Evolutionary conservation across 1,284 basidiomycete genomes (phyloP).

Genomic region (Microbotryum intermedium): DNA sequence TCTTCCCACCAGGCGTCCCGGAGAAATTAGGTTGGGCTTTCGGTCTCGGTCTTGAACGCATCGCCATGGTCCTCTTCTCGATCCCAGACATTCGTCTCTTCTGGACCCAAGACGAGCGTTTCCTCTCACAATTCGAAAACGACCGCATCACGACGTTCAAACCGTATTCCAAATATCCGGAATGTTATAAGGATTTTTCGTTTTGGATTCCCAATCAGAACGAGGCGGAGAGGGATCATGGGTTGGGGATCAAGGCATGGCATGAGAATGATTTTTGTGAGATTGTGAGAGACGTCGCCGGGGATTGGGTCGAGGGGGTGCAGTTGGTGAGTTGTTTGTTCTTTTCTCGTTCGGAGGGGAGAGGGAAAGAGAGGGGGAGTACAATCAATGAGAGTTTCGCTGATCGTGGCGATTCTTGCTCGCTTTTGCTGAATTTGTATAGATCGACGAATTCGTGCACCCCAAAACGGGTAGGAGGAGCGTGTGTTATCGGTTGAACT

Average conservation of each 20-base stretch:
- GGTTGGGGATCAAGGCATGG: slow-evolving; percentile 39
- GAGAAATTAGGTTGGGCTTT: slow-evolving; percentile 96
- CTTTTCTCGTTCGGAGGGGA: too few species aligned
- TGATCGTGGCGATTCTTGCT: too few species aligned
- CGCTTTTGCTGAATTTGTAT: too few species aligned
- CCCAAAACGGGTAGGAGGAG: slow-evolving; percentile 75
- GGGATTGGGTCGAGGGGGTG: slow-evolving; percentile 86
- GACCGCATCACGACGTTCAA: slow-evolving; percentile 72
- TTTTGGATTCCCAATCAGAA: slow-evolving; percentile 65
- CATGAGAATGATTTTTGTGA: slow-evolving; percentile 98
- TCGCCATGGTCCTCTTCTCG: slow-evolving; percentile 94
- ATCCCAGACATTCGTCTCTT: slow-evolving; percentile 99
- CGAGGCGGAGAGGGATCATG: not conserved
- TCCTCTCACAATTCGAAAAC: slow-evolving; percentile 72
- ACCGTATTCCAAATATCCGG: slow-evolving; percentile 81
- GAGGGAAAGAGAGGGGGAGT: too few species aligned
- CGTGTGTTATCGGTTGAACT: slow-evolving; percentile 84
- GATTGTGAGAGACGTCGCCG: slow-evolving; percentile 80
- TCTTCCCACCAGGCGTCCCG: slow-evolving; percentile 51
- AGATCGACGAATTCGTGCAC: slow-evolving; percentile 90
- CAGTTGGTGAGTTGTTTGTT: slow-evolving; percentile 53
- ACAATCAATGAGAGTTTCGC: too few species aligned
- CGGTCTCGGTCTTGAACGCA: slow-evolving; percentile 91
- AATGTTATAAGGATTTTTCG: slow-evolving; percentile 80
- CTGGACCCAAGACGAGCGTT: slow-evolving; percentile 86